Base-by-base conservation (phyloP, 179 eudicot species). In the Carnegiea gigantea region DNA sequence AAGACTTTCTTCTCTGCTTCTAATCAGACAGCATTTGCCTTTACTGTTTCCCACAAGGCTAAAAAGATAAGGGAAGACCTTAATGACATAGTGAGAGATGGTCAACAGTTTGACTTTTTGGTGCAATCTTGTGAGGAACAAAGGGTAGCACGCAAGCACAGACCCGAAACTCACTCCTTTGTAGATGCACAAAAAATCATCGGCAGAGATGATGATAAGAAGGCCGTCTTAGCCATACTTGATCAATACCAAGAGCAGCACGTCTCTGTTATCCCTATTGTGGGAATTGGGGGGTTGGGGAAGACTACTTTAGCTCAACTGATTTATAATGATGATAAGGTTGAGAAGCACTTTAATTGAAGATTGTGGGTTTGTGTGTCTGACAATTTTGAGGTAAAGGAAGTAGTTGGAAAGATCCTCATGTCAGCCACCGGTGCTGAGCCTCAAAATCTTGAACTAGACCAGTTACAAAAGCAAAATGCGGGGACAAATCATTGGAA, bases 221-320 rank as follows among this genome's bases (percentile, higher is more conserved):
- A 57, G 21, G n/a, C 62, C 62, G 20, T 57, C n/a, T 57, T 57
- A 57, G 62, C 15, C 62, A 57, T 18, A 20, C 21, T 57, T 57
- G 62, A 57, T 57, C 21, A 15, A 57, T 57, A 57, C 62, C 62
- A 17, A 57, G 23, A 57, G 18, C 62, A 57, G 23, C 62, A 17
- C 1, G 18, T 57, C 62, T 57, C 62, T 2, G 82, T 85, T 26
- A 57, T 85, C 46, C 24, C 84, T 0, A 70, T 85, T 38, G 53
- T 78, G 83, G 85, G 36, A 26, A 73, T 82, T 3, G 84, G 87
- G 8, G 87, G 82, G 6, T n/a, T 78, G 36, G 82, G 87, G 0
- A 81, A 85, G 75, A 85, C 87, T 0, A 48, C 82, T 0, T 62
- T 85, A 30, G 87, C 82, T 51, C 79, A 81, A 11, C 30, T 75